These are phyloP conservation scores for Sporobolomyces pararoseus DNA, from an alignment of 768 basidiomycete species.

Conservation along the genomic window DNA sequence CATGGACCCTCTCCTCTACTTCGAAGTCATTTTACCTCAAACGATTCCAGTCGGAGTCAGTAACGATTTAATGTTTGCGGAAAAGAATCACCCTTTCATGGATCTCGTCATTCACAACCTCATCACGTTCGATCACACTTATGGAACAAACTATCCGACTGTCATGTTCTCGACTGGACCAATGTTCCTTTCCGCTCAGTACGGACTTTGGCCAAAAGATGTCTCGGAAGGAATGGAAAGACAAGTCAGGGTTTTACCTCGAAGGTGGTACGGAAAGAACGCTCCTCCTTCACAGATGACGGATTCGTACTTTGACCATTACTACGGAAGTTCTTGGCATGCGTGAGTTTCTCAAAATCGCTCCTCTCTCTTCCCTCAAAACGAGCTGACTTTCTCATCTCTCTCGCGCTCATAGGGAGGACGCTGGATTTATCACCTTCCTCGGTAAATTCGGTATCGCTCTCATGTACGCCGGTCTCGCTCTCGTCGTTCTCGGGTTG, in stretches of 20 bases:
- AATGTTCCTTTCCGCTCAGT: constrained; percentile 95
- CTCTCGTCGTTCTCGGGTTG: constrained; percentile 67
- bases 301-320: constrained; percentile 92
- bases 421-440: constrained; percentile 95
- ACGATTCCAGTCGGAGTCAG: constrained; percentile 96
- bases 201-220: constrained; percentile 66
- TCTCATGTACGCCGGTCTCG: constrained; percentile 77
- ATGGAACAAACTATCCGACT: constrained; percentile 94
- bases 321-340: constrained; percentile 98
- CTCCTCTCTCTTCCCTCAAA: neutral
- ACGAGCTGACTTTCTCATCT: neutral
- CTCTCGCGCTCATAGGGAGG: constrained; percentile 47
- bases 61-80: constrained; percentile 93
- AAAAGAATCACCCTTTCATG: constrained; percentile 80
- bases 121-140: constrained; percentile 83
- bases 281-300: constrained; percentile 75
- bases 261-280: constrained; percentile 96
- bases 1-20: constrained; percentile 77
- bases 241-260: constrained; percentile 80
- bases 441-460: constrained; percentile 80
- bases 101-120: constrained; percentile 89
- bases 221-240: constrained; percentile 28
- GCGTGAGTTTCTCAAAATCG: constrained; percentile 56
- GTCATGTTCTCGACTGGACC: constrained; percentile 99
- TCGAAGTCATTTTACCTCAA: constrained; percentile 80